These are phyloP conservation scores for Houttuynia cordata DNA, from an alignment of 164 flowering plant genomes.

Conservation along the genomic window DNA sequence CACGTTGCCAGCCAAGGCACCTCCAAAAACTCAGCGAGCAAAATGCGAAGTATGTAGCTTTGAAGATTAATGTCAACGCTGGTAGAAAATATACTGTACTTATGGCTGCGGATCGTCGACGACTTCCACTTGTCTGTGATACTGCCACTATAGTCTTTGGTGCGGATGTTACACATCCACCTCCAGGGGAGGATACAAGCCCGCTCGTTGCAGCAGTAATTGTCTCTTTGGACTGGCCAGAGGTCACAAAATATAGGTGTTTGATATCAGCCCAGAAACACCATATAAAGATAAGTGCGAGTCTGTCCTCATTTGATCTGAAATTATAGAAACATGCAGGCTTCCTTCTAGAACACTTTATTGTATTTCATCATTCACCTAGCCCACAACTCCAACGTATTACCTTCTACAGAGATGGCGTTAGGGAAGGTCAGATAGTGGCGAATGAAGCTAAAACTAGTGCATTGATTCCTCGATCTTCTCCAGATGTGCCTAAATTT, in stretches of 20 bases:
- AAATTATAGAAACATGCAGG: slow-evolving; percentile 47
- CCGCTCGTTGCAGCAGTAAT: slow-evolving; percentile 57
- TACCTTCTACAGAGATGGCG: slow-evolving; percentile 95
- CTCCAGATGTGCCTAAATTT: no score
- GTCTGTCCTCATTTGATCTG: slow-evolving; percentile 31
- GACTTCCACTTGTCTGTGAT: slow-evolving; percentile 31
- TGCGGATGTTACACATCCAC: slow-evolving; percentile 60
- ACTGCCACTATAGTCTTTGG: slow-evolving; percentile 45
- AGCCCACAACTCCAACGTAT: slow-evolving; percentile 48
- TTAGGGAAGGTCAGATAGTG: slow-evolving; percentile 90
- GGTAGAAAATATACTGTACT: slow-evolving; percentile 42
- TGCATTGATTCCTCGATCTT: no score
- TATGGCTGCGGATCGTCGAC: slow-evolving; percentile 25
- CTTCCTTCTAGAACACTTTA: slow-evolving; percentile 65
- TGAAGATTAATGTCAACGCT: slow-evolving; percentile 52
- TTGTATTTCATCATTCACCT: slow-evolving; percentile 38
- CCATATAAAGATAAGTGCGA: slow-evolving; percentile 58
- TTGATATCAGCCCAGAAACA: slow-evolving; percentile 17
- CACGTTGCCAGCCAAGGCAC: slow-evolving; percentile 18
- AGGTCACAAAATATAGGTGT: no score
- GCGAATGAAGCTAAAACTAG: slow-evolving; percentile 73
- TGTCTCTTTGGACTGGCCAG: no score
- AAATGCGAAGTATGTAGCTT: slow-evolving; percentile 18
- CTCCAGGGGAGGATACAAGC: slow-evolving; percentile 42
- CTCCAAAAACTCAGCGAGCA: slow-evolving; percentile 6